Percentiles rank a stretch among this genome's conserved stretches.
Conservation (phyloP, 495 filamentous ascomycete species). For the Tuber calosporum region DNA sequence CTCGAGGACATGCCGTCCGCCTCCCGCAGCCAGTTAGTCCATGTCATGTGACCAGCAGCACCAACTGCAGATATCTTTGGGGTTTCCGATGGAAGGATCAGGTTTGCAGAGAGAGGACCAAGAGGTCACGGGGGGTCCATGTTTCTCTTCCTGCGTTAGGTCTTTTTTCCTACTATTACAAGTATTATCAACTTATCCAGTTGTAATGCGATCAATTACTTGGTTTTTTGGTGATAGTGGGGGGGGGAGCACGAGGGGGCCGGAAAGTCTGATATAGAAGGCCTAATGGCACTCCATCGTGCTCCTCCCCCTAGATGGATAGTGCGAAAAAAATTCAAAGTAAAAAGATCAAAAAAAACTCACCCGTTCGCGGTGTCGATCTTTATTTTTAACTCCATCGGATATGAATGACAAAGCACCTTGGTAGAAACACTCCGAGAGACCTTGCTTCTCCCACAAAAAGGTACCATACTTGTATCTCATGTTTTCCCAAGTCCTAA, state of each 20-base stretch:
- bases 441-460: too few relatives aligned
- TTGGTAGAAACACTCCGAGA: background rate
- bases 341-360: background rate
- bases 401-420: background rate
- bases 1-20: background rate
- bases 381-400: background rate
- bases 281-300: background rate
- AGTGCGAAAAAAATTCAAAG: background rate
- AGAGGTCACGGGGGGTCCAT: background rate
- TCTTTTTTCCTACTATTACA: background rate
- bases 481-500: too few relatives aligned
- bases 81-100: background rate
- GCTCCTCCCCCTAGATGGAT: background rate
- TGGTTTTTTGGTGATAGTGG: background rate
- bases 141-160: background rate
- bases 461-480: too few relatives aligned
- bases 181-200: background rate
- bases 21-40: background rate
- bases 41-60: background rate
- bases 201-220: background rate
- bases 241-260: background rate
- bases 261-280: slow-evolving; percentile 2
- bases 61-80: background rate
- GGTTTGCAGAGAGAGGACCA: background rate
- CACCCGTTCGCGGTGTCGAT: background rate